Percentiles rank a stretch among this genome's conserved stretches.
Evolutionary conservation across 1,139 yeast genomes (phyloP).

Genomic region (Zygosaccharomyces sapae): DNA sequence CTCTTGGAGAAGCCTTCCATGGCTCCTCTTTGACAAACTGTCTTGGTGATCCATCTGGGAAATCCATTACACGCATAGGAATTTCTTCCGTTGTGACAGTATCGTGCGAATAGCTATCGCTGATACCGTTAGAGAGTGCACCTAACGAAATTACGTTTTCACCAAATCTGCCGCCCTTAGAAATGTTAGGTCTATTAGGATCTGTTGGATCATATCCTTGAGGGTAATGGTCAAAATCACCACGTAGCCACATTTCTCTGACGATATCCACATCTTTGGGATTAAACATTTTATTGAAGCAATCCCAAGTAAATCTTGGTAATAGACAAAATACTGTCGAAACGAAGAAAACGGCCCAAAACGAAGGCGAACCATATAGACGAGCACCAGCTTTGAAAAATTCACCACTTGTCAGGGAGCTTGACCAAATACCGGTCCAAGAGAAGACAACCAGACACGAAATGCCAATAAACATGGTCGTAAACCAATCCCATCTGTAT

Average conservation of each 20-base stretch:
- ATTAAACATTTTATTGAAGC: constrained; percentile 53
- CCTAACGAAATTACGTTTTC: constrained; percentile 18
- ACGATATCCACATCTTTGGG: constrained; percentile 85
- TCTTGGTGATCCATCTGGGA: constrained; percentile 27
- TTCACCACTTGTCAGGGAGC: constrained; percentile 54
- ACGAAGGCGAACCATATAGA: constrained; percentile 64
- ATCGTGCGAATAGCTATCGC: constrained; percentile 24
- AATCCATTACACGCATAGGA: constrained; percentile 32
- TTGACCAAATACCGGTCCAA: constrained; percentile 92
- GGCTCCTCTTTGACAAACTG: constrained; percentile 15
- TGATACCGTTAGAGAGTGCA: constrained; percentile 12
- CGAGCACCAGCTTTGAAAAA: constrained; percentile 74
- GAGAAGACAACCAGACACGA: constrained; percentile 67
- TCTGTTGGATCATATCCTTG: constrained; percentile 64
- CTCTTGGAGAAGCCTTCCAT: constrained; percentile 25
- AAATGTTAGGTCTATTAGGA: constrained; percentile 40
- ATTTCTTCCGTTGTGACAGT: constrained; percentile 33
- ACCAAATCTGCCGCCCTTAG: constrained; percentile 19
- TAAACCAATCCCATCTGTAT: constrained; percentile 92
- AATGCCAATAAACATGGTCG: constrained; percentile 54
- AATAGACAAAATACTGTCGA: constrained; percentile 69
- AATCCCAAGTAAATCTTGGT: constrained; percentile 71
- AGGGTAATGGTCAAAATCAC: constrained; percentile 58
- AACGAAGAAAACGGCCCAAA: constrained; percentile 78
- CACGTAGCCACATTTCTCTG: constrained; percentile 65